Evolutionary conservation across 768 basidiomycete species (phyloP), one percentile per base, ranked within the genome.

Genomic region (Filobasidium wieringae): DNA sequence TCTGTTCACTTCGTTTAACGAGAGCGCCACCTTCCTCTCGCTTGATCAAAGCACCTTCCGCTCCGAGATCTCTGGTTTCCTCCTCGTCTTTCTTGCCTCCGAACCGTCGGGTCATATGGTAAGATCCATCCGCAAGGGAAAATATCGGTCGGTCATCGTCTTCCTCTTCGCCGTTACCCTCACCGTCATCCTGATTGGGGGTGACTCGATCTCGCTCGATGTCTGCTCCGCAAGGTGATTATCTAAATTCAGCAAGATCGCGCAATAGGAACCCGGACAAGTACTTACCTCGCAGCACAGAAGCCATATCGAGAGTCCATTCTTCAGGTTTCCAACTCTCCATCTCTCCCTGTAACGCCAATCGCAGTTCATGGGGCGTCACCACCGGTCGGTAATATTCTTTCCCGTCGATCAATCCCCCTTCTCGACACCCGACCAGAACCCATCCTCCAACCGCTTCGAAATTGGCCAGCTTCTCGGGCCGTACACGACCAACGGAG

Each of bases 401-500:
- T 86, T 95, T 75, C 6, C 66, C 66, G 60, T 76, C 73, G 15
- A 78, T 72, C 26, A 96, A 69, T 53, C 85, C 87, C 64, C 93
- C 93, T 71, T 99, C 92, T 0, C 85, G 86, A 72, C 95, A 99
- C 2, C 92, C 92, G 3, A 95, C 87, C 58, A 95, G 79, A 17
- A 96, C 85, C 67, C 90, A 97, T 66, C 91, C 93, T 68, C 96
- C 93, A 50, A 99, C 84, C 71, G 96, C 92, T 67, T 87, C 80
- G 72, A 96, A 97, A 73, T 97, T 99, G 8, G 84, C 93, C 22
- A 97, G 79, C 67, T 97, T 97, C 7, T 90, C 81, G 0, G 95
- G 92, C 64, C 88, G 95, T 47, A 95, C 80, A 73, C 93, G 90
- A 34, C 95, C 93, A 0, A 99, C 92, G 53, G 84, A 87, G 64